These are phyloP conservation scores for Cerioporus squamosus DNA, from an alignment of 1,284 basidiomycete species.

Conservation along the genomic window DNA sequence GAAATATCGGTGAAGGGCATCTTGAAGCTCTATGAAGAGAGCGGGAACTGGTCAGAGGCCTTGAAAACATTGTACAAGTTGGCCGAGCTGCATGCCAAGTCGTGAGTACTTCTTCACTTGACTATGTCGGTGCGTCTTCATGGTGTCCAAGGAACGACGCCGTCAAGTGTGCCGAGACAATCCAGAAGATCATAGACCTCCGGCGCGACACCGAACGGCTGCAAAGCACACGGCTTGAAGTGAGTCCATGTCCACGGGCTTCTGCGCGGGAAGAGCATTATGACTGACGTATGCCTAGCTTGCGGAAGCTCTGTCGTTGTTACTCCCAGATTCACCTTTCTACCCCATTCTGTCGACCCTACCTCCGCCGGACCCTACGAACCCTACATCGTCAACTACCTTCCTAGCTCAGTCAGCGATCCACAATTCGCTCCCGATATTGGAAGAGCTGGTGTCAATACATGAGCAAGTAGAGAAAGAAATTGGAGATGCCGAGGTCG, in stretches of 20 bases:
- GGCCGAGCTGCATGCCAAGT: conserved; percentile 57
- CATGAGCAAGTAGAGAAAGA: conserved; percentile 64
- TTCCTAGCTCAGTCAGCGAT: conserved; percentile 65
- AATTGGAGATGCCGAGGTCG: conserved; percentile 65
- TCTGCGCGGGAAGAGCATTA: background rate
- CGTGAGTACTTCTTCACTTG: conserved; percentile 46
- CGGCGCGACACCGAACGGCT: conserved; percentile 49
- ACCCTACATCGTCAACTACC: conserved; percentile 66
- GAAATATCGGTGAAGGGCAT: conserved; percentile 56
- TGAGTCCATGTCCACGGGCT: conserved; percentile 31
- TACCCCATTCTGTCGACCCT: conserved; percentile 69
- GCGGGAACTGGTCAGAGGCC: conserved; percentile 65
- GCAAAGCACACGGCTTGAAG: conserved; percentile 61
- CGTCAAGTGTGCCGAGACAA: conserved; percentile 76
- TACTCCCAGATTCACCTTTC: conserved; percentile 79
- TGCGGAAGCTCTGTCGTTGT: conserved; percentile 64
- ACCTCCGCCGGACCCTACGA: conserved; percentile 77
- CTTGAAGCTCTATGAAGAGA: conserved; percentile 73
- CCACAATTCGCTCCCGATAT: conserved; percentile 65
- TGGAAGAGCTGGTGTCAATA: conserved; percentile 71
- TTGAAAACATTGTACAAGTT: conserved; percentile 55
- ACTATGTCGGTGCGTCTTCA: background rate
- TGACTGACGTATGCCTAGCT: conserved; percentile 49
- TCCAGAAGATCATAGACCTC: conserved; percentile 79
- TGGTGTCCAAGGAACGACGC: conserved; percentile 65